Conservation (phyloP, 495 filamentous ascomycete genomes). For the Aspergillus steynii region DNA sequence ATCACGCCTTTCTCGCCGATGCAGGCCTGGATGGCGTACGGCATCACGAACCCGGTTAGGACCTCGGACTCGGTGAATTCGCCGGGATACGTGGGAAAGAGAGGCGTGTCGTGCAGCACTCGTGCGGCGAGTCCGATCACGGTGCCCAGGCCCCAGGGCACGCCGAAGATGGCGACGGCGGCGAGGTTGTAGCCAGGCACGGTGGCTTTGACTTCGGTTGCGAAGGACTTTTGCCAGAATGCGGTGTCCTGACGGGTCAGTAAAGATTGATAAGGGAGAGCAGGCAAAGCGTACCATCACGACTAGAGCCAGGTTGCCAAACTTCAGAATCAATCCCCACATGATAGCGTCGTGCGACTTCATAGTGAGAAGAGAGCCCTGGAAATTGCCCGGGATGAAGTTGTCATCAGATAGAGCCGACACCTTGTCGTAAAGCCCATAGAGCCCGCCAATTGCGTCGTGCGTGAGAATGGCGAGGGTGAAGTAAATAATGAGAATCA, state of each 20-base stretch:
- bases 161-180: conserved; percentile 45
- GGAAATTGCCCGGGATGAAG: conserved; percentile 46
- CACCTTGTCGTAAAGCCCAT: conserved; percentile 41
- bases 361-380: conserved; percentile 49
- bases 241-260: conserved; percentile 43
- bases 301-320: conserved; percentile 51
- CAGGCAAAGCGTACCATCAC: conserved; percentile 40
- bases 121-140: conserved; percentile 48
- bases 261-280: not conserved
- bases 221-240: conserved; percentile 55
- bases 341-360: conserved; percentile 54
- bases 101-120: conserved; percentile 46
- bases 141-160: conserved; percentile 53
- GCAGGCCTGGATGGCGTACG: conserved; percentile 49
- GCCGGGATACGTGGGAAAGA: conserved; percentile 54
- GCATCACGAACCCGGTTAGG: conserved; percentile 46
- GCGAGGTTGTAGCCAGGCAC: conserved; percentile 48
- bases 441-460: conserved; percentile 30
- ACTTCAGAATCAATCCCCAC: conserved; percentile 48
- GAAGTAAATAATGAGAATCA: conserved; percentile 44
- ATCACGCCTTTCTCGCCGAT: conserved; percentile 48
- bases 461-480: conserved; percentile 36
- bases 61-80: conserved; percentile 44
- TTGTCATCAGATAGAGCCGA: conserved; percentile 31
- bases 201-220: conserved; percentile 41